Evolutionary conservation across 148 eudicot genomes (phyloP), one percentile per base, ranked within the genome.

Genomic region (Silene latifolia): DNA sequence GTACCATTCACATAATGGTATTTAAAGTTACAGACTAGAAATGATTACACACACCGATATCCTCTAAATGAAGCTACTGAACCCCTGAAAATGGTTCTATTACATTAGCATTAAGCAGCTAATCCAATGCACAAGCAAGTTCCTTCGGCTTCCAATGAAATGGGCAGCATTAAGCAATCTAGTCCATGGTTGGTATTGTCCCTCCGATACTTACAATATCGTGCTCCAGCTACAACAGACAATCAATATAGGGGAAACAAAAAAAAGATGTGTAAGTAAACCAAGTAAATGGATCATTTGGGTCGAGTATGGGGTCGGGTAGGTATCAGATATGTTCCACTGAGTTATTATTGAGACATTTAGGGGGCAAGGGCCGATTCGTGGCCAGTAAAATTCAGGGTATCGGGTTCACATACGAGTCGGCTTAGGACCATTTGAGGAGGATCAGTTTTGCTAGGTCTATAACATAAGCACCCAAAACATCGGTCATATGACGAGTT

Each of bases 131-230:
- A 67, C 74, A 53, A 23, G 64, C n/a, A 27, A 63, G 25, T 71
- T 8, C 13, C 21, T 42, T 57, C 9, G 3, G 18, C 24, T 65
- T 66, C 19, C 74, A 59, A 29, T 46, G 12, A 60, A 29, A 39
- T 21, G 7, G 7, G 59, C 18, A 39, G 23, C 20, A 51, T 68
- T 35, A 23, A 18, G 10, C 18, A 20, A 6, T 42, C 67, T 71
- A 80, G 11, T 75, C 72, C 75, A 69, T 23, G 67, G 71, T 29
- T 35, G 85, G 85, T 66, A 82, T 44, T 18, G 70, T 61, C 18
- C 87, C 87, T n/a, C 87, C 89, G 39, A 67, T 73, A 10, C 73
- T 79, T 76, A 76, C 15, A 51, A 87, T 87, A 48, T 84, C 76
- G 48, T 73, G 81, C 72, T 84, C 87, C 79, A 87, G 77, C 89